A percentile compares a stretch with the other conserved stretches of the same genome.
Evolutionary conservation across 306 rosid species (phyloP).

Genomic region (Ceratonia siliqua): DNA sequence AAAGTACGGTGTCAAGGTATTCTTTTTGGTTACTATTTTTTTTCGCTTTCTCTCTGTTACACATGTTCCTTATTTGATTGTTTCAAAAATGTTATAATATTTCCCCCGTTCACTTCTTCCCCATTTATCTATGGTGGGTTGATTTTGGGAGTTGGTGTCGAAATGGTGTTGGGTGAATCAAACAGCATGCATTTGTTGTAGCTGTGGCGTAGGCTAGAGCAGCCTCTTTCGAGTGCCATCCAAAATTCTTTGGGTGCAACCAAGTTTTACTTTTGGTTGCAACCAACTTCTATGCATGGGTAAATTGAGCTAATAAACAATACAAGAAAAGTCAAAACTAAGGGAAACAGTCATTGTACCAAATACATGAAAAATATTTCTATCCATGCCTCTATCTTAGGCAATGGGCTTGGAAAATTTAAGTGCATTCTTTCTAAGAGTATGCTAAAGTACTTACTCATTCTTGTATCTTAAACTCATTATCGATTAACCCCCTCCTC

Average conservation of each 20-base stretch:
- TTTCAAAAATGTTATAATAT: neutral
- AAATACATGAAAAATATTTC: neutral
- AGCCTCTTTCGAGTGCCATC: neutral
- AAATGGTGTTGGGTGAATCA: neutral
- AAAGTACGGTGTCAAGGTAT: constrained; percentile 93
- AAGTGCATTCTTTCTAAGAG: neutral
- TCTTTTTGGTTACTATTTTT: neutral
- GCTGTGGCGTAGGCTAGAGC: neutral
- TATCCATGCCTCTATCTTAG: neutral
- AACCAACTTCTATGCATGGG: neutral
- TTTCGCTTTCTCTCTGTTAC: neutral
- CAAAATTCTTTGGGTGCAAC: neutral
- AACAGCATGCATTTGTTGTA: neutral
- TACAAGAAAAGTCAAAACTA: neutral
- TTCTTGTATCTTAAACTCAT: neutral
- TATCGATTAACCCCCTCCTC: neutral
- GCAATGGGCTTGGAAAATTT: neutral
- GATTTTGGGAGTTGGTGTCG: neutral
- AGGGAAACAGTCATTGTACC: neutral
- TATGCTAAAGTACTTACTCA: neutral
- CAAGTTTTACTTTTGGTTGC: neutral
- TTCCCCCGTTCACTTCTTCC: neutral
- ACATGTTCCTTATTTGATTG: neutral
- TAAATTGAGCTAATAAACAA: neutral
- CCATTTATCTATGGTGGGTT: neutral